These are phyloP conservation scores for Rhodotorula glutinis DNA, from an alignment of 1,284 basidiomycete species.

Conservation along the genomic window DNA sequence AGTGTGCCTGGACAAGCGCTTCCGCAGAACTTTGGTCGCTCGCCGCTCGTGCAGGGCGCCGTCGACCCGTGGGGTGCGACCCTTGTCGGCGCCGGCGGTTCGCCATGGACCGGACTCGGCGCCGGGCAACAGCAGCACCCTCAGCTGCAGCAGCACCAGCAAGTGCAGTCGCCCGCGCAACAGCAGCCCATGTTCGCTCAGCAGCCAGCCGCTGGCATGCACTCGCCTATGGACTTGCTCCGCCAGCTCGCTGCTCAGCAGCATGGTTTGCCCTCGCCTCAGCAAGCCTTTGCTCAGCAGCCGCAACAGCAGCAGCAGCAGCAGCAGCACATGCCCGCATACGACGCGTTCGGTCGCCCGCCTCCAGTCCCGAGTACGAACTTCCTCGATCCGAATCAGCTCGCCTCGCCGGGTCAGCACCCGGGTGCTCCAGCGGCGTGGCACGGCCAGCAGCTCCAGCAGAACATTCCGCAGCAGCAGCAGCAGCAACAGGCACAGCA, in stretches of 20 bases:
- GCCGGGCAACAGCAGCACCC: conserved; percentile 24
- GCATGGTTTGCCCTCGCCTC: neutral
- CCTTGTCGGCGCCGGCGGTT: conserved; percentile 3
- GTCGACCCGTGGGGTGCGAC: conserved; percentile 38
- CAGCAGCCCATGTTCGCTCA: conserved; percentile 13
- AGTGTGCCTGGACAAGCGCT: conserved; percentile 16
- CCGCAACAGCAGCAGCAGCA: conserved; percentile 17
- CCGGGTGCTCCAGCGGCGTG: conserved; percentile 10
- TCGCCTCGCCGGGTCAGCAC: neutral
- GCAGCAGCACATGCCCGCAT: neutral
- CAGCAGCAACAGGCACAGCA: conserved; percentile 7
- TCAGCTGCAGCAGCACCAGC: conserved; percentile 29
- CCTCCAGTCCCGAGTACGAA: conserved; percentile 18
- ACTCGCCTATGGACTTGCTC: conserved; percentile 19
- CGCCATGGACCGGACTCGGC: conserved; percentile 6
- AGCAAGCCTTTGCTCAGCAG: neutral
- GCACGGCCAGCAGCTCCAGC: conserved; percentile 25
- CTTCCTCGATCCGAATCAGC: conserved; percentile 31
- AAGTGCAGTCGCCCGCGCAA: conserved; percentile 7
- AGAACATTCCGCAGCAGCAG: conserved; percentile 23
- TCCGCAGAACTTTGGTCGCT: conserved; percentile 23
- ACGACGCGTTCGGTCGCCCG: conserved; percentile 27
- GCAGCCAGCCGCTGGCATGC: conserved; percentile 5
- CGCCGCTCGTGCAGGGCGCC: conserved; percentile 1
- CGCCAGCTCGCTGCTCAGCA: conserved; percentile 23